These are phyloP conservation scores for Xylaria hypoxylon DNA, from an alignment of 2,329 filamentous ascomycete genomes.

Conservation along the genomic window DNA sequence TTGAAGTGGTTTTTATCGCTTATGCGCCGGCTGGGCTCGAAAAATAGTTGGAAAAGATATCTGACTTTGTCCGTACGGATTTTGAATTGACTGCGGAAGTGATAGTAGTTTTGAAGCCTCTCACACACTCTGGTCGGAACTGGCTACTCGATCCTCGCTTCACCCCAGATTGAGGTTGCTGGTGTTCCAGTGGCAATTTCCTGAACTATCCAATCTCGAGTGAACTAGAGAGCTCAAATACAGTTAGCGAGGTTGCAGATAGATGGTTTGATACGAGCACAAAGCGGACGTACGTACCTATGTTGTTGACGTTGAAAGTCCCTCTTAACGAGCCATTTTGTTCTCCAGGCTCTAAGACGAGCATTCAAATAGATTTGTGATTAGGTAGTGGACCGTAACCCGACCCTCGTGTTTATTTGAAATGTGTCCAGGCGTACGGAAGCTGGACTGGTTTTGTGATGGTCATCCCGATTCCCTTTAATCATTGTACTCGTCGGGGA, in stretches of 20 bases:
- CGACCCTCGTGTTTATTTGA: not conserved
- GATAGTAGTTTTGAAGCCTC: constrained; percentile 4
- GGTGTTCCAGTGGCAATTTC: constrained; percentile 4
- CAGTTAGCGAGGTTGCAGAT: not conserved
- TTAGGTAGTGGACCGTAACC: not conserved
- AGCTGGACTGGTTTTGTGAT: not conserved
- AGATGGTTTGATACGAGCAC: not conserved
- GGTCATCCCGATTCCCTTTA: too few species aligned
- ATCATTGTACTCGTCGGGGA: too few species aligned
- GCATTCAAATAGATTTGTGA: not conserved
- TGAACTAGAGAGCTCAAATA: not conserved
- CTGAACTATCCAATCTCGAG: constrained; percentile 14
- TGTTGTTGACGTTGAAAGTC: not conserved
- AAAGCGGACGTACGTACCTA: not conserved
- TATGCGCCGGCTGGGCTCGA: not conserved
- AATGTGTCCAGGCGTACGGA: not conserved
- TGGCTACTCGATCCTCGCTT: constrained; percentile 3
- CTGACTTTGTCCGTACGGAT: constrained; percentile 6
- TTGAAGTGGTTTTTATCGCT: constrained; percentile 13
- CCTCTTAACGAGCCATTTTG: not conserved
- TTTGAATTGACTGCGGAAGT: not conserved
- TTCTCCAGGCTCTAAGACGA: not conserved
- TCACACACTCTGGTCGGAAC: constrained; percentile 4
- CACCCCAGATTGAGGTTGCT: constrained; percentile 15
- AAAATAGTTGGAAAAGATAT: constrained; percentile 16